Conservation (phyloP, 2,329 filamentous ascomycete genomes). For the Fusarium redolens region DNA sequence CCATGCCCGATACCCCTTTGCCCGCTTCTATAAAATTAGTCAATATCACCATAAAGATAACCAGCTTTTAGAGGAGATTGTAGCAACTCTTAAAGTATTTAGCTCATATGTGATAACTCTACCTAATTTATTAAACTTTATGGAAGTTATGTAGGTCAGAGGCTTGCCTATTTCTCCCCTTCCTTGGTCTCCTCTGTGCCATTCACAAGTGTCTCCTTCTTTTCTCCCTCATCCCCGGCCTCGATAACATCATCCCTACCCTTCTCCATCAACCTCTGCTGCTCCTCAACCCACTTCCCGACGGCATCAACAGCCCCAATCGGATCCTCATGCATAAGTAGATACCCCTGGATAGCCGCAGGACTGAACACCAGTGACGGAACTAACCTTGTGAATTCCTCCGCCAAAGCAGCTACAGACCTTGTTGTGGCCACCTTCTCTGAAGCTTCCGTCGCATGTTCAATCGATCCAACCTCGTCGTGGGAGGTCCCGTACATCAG, state of each 20-base stretch:
- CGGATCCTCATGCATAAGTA: constrained; percentile 25
- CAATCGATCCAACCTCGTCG: background rate
- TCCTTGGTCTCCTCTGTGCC: background rate
- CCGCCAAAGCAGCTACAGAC: background rate
- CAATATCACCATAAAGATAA: no score
- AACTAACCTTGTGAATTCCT: constrained; percentile 16
- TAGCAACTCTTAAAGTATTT: background rate
- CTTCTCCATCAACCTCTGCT: background rate
- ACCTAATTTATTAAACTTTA: background rate
- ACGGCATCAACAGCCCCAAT: constrained; percentile 10
- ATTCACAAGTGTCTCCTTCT: background rate
- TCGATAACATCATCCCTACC: background rate
- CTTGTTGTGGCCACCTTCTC: background rate
- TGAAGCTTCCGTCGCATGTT: background rate
- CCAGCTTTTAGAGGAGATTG: no score
- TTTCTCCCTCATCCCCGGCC: background rate
- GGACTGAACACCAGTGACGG: constrained; percentile 28
- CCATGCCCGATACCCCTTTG: background rate
- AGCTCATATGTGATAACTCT: background rate
- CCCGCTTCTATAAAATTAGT: no score
- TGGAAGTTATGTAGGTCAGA: background rate
- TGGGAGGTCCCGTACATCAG: constrained; percentile 12
- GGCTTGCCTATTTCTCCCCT: background rate
- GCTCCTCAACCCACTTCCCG: constrained; percentile 13
- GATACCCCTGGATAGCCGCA: constrained; percentile 33